These are phyloP conservation scores for Solanum virginianum DNA, from an alignment of 257 asterid species.

Conservation along the genomic window DNA sequence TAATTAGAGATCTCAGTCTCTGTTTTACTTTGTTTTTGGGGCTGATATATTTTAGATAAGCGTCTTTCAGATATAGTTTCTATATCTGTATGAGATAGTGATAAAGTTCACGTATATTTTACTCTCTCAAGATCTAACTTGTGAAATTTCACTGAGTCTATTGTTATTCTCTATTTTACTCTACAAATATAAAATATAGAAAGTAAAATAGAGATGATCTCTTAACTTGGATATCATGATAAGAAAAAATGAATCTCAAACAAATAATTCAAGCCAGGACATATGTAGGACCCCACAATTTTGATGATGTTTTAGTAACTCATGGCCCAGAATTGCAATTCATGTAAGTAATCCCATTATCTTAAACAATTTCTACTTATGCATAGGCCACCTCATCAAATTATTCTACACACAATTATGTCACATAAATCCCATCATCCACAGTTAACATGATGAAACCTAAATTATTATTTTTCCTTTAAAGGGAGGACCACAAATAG, in stretches of 20 bases:
- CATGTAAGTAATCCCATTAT: not conserved
- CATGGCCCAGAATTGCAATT: not conserved
- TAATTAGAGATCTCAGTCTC: too few species aligned
- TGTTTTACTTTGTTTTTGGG: too few species aligned
- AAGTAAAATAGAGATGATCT: too few species aligned
- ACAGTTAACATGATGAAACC: not conserved
- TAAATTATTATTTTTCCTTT: not conserved
- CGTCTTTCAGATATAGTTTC: too few species aligned
- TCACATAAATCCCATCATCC: conserved; percentile 10
- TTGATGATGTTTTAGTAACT: too few species aligned
- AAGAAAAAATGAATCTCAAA: not conserved
- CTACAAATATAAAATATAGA: too few species aligned
- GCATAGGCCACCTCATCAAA: not conserved
- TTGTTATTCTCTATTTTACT: too few species aligned
- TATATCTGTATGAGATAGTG: too few species aligned
- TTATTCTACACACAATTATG: not conserved
- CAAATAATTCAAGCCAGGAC: not conserved
- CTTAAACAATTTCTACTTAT: not conserved
- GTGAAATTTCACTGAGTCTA: too few species aligned
- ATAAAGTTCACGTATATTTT: too few species aligned
- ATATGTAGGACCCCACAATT: not conserved
- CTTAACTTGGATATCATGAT: not conserved
- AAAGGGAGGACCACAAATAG: not conserved
- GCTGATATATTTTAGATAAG: too few species aligned
- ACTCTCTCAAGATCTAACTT: too few species aligned